These are phyloP conservation scores for Suhomyces chickasaworum DNA, from an alignment of 1,139 yeast species.

Conservation along the genomic window DNA sequence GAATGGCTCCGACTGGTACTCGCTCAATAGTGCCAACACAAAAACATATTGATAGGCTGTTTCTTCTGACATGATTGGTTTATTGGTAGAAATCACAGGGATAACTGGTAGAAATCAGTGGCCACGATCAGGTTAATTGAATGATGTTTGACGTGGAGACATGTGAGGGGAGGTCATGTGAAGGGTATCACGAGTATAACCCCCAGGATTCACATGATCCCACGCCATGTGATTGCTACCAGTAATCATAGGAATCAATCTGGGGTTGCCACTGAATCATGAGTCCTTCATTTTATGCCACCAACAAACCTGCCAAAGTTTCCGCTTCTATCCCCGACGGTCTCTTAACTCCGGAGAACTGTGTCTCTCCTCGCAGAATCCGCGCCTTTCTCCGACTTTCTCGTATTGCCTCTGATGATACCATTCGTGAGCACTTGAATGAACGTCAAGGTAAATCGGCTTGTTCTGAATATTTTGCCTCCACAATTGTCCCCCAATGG, in stretches of 20 bases:
- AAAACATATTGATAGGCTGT: slow-evolving; percentile 22
- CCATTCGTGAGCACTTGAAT: slow-evolving; percentile 42
- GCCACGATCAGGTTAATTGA: not conserved
- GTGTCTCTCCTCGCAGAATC: slow-evolving; percentile 37
- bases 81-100: too few relatives aligned
- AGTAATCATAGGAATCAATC: too few relatives aligned
- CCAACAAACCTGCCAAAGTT: not conserved
- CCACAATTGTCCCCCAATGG: slow-evolving; percentile 43
- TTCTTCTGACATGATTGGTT: slow-evolving; percentile 4
- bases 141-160: not conserved
- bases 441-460: slow-evolving; percentile 21
- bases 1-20: too few relatives aligned
- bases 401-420: slow-evolving; percentile 43
- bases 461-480: slow-evolving; percentile 34
- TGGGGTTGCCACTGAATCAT: not conserved
- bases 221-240: too few relatives aligned
- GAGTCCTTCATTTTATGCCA: slow-evolving; percentile 1
- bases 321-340: not conserved
- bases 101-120: too few relatives aligned
- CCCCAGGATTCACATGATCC: too few relatives aligned
- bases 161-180: too few relatives aligned
- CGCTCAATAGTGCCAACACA: slow-evolving; percentile 20
- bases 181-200: too few relatives aligned
- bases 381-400: slow-evolving; percentile 44
- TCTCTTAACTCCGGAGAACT: slow-evolving; percentile 27